These are phyloP conservation scores for Alternaria triticimaculans DNA, from an alignment of 2,329 filamentous ascomycete species.

Conservation along the genomic window DNA sequence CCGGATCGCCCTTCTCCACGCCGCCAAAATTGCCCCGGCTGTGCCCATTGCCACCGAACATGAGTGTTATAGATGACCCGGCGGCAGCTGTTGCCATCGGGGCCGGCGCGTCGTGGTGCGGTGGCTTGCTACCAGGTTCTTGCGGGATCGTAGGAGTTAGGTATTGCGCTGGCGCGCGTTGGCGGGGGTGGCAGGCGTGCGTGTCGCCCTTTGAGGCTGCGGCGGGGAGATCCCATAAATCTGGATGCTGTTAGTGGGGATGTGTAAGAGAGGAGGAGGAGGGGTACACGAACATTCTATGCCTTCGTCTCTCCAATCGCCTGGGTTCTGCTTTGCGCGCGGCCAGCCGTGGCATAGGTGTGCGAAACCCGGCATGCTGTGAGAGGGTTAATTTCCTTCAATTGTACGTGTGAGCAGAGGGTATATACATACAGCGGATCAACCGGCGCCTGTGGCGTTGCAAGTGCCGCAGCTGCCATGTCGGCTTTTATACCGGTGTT, in stretches of 20 bases:
- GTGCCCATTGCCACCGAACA: slow-evolving; percentile 39
- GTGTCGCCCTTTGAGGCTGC: slow-evolving; percentile 7
- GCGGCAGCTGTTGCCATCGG: slow-evolving; percentile 26
- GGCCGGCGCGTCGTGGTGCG: slow-evolving; percentile 13
- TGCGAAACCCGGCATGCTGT: slow-evolving; percentile 7
- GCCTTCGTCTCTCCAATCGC: not conserved
- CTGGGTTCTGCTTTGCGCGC: slow-evolving; percentile 15
- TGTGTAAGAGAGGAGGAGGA: not conserved
- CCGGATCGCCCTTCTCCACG: slow-evolving; percentile 28
- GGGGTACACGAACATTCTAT: not conserved
- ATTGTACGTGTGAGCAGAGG: not conserved
- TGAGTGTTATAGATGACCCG: slow-evolving; percentile 25
- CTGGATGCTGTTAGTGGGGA: not conserved
- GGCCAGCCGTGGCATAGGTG: slow-evolving; percentile 20
- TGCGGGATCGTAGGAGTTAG: not conserved
- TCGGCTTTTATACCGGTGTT: slow-evolving; percentile 16
- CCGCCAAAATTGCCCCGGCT: slow-evolving; percentile 33
- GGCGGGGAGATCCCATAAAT: slow-evolving; percentile 11
- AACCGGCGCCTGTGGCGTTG: not conserved
- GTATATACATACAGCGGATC: not conserved
- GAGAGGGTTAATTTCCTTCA: not conserved
- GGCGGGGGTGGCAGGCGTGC: slow-evolving; percentile 24
- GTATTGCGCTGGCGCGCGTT: slow-evolving; percentile 20
- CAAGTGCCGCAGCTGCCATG: not conserved
- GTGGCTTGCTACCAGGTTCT: not conserved